Conservation (phyloP, 2,329 filamentous ascomycete species). For the Chaetothyriales sp. region DNA sequence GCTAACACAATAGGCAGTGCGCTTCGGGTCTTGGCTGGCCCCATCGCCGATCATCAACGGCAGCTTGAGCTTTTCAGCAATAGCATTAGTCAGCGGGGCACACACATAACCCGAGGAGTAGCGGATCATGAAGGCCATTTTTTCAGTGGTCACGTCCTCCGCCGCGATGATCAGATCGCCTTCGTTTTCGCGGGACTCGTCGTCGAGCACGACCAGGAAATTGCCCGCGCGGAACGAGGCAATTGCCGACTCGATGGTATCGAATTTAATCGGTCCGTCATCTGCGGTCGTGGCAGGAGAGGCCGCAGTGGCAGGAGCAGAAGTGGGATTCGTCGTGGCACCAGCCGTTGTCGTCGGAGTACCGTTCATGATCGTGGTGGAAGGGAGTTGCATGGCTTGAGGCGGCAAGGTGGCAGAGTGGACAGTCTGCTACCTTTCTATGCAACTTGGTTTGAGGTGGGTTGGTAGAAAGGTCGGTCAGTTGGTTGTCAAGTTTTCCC, state of each 20-base stretch:
- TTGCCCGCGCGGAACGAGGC: conserved; percentile 42
- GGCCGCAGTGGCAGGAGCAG: not conserved
- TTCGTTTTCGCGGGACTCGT: conserved; percentile 86
- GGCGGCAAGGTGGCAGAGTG: not conserved
- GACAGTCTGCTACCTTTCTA: not conserved
- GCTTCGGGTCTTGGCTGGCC: conserved; percentile 62
- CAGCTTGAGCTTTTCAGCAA: conserved; percentile 56
- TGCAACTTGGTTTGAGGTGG: not conserved
- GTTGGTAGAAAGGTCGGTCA: not conserved
- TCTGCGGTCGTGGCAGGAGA: conserved; percentile 1
- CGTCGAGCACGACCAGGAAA: conserved; percentile 92
- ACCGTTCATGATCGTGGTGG: not conserved
- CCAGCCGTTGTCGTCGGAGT: not conserved
- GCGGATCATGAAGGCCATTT: conserved; percentile 93
- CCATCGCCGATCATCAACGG: conserved; percentile 68
- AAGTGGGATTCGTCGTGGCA: not conserved
- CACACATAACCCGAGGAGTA: conserved; percentile 82
- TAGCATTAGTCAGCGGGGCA: conserved; percentile 58
- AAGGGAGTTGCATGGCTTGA: not conserved
- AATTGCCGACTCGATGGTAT: conserved; percentile 20
- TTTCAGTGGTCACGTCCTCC: conserved; percentile 63
- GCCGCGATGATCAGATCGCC: conserved; percentile 95
- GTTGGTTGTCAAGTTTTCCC: not conserved
- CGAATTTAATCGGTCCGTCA: conserved; percentile 15
- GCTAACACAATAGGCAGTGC: conserved; percentile 84